Base-by-base conservation (phyloP, 2,329 filamentous ascomycete genomes). In the Chaetomiaceae sp. region DNA sequence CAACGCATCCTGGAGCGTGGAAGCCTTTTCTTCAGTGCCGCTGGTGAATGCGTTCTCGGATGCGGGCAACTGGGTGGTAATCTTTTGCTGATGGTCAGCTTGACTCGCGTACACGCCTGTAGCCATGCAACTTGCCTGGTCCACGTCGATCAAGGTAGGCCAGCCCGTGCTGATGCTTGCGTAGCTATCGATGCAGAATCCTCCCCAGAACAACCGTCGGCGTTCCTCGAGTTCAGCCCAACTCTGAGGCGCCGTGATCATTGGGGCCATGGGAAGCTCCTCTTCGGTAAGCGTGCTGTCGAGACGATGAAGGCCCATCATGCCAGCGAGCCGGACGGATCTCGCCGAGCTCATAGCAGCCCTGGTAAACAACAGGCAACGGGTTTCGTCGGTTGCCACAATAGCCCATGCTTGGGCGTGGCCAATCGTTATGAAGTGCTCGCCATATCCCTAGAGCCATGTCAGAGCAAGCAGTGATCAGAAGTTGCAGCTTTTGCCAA, bases 81-180 rank as follows among this genome's bases (percentile, higher is more conserved):
- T 43, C 61, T n/a, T n/a, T n/a, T 62, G 30, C 8, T 37, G 9
- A 5, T 5, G 16, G 45, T 64, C 30, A 58, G 58, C 27, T 5
- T 16, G 23, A 8, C n/a, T 7, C 14, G 11, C 9, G 16, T 16
- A 14, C 36, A 18, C 18, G 9, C 20, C 37, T 1, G n/a, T 9
- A 20, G 5, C 9, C 18, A 21, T 5, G 27, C 3, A 36, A 61
- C 69, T 62, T 61, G 78, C 80, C 58, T 95, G 89, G 64, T 75
- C 75, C 53, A 89, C 79, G 58, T 95, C 85, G 37, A 96, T 84
- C 23, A 84, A 73, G 73, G 89, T 86, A 0, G 91, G 89, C 91
- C 91, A 96, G 2, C 91, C 91, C 4, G 90, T 95, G 11, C 89
- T 90, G 47, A 95, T 88, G 62, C 87, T 90, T 2, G 89, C 86